These are phyloP conservation scores for Saposhnikovia divaricata DNA, from an alignment of 129 eudicot genomes.

Conservation along the genomic window DNA sequence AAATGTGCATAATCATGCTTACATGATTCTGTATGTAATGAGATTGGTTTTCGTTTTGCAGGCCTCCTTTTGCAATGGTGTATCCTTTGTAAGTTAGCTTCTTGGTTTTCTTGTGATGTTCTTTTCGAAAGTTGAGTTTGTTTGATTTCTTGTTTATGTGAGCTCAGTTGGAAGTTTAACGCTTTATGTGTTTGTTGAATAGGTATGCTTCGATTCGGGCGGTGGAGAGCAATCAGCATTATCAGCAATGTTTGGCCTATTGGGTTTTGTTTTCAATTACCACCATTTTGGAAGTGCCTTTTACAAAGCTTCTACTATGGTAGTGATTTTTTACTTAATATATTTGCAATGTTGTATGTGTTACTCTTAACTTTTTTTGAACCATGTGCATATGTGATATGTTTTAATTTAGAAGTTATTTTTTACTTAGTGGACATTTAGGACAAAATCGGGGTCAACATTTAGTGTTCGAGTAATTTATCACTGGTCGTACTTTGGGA, in stretches of 20 bases:
- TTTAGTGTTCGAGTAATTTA: background rate
- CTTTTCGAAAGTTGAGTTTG: background rate
- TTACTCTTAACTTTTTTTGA: background rate
- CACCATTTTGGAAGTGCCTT: conserved; percentile 20
- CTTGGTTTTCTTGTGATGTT: background rate
- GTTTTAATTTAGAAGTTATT: background rate
- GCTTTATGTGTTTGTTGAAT: background rate
- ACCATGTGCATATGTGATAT: background rate
- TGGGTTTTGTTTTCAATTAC: conserved; percentile 24
- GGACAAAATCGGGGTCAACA: background rate
- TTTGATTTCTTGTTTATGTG: background rate
- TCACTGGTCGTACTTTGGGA: background rate
- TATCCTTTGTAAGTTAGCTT: conserved; percentile 21
- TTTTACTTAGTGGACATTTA: background rate
- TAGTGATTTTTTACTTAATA: background rate
- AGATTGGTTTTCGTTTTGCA: conserved; percentile 1
- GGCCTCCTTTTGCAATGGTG: conserved; percentile 24
- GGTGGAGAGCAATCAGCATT: conserved; percentile 16
- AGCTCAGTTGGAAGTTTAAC: background rate
- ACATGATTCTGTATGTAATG: background rate
- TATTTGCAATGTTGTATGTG: background rate
- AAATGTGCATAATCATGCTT: background rate
- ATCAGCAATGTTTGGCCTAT: conserved; percentile 24
- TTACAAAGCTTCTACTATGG: conserved; percentile 21
- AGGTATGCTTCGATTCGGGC: conserved; percentile 30